These are phyloP conservation scores for Stephania cephalantha DNA, from an alignment of 164 flowering plant genomes.

Conservation along the genomic window DNA sequence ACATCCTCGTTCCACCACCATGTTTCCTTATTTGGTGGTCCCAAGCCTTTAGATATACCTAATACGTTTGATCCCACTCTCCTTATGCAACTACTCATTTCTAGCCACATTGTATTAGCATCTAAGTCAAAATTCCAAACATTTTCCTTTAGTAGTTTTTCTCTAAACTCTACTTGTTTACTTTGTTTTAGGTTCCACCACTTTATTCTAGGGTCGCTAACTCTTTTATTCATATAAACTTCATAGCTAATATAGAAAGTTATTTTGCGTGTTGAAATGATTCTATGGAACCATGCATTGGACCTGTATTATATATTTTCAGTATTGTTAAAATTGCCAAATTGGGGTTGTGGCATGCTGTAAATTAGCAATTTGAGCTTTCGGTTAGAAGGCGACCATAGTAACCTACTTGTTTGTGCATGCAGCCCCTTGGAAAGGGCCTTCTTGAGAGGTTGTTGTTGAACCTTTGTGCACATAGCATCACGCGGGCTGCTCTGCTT, in stretches of 20 bases:
- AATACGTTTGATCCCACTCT: too few relatives aligned
- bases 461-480: conserved; percentile 78
- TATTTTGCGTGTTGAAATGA: background rate
- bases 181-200: too few relatives aligned
- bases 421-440: conserved; percentile 85
- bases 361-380: background rate
- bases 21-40: too few relatives aligned
- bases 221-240: too few relatives aligned
- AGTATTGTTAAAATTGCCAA: background rate
- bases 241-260: background rate
- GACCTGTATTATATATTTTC: background rate
- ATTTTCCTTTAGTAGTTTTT: too few relatives aligned
- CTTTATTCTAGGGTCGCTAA: too few relatives aligned
- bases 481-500: conserved; percentile 64
- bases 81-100: too few relatives aligned
- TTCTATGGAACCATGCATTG: background rate
- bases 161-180: too few relatives aligned
- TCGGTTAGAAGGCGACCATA: background rate
- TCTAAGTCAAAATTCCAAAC: too few relatives aligned
- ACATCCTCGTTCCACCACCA: too few relatives aligned
- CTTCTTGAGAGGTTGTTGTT: conserved; percentile 77
- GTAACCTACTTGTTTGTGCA: conserved; percentile 1
- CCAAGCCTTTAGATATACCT: too few relatives aligned
- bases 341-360: background rate
- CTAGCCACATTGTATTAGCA: too few relatives aligned